These are phyloP conservation scores for Boletus rufocinnamomeus DNA, from an alignment of 768 basidiomycete species.

Conservation along the genomic window DNA sequence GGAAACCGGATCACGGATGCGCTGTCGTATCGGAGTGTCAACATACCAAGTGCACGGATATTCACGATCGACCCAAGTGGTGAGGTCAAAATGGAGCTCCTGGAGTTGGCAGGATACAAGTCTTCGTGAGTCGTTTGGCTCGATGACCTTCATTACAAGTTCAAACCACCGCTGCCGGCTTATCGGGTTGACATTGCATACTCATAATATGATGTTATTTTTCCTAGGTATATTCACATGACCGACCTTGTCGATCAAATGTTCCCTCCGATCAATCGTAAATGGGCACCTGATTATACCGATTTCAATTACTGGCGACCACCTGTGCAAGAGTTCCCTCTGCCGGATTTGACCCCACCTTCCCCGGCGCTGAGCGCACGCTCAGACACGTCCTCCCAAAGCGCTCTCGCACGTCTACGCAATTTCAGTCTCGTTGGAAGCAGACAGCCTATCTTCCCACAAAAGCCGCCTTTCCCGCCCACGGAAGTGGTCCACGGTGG, in stretches of 20 bases:
- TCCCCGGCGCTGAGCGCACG: slow-evolving; percentile 94
- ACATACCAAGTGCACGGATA: slow-evolving; percentile 90
- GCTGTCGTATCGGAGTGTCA: slow-evolving; percentile 94
- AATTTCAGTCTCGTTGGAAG: slow-evolving; percentile 75
- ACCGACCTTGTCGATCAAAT: slow-evolving; percentile 99
- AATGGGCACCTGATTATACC: slow-evolving; percentile 87
- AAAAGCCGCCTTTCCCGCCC: slow-evolving; percentile 33
- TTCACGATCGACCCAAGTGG: slow-evolving; percentile 96
- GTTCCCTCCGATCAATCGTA: slow-evolving; percentile 94
- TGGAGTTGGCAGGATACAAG: slow-evolving; percentile 97
- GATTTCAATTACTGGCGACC: slow-evolving; percentile 97
- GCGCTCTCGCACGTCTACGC: slow-evolving; percentile 70
- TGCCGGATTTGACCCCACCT: slow-evolving; percentile 82
- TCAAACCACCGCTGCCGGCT: background rate
- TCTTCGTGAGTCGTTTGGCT: slow-evolving; percentile 65
- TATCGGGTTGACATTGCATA: background rate
- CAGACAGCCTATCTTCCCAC: slow-evolving; percentile 36
- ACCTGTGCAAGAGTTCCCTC: slow-evolving; percentile 71
- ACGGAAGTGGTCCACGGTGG: slow-evolving; percentile 3
- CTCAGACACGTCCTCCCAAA: slow-evolving; percentile 80
- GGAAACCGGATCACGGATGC: slow-evolving; percentile 99
- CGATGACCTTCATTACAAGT: background rate
- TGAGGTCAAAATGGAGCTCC: slow-evolving; percentile 94
- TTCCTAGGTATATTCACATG: slow-evolving; percentile 90
- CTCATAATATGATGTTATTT: background rate